A percentile compares a stretch with the other conserved stretches of the same genome.
Conservation (phyloP, 139 green algal species). For the Picochlorum sp. region DNA sequence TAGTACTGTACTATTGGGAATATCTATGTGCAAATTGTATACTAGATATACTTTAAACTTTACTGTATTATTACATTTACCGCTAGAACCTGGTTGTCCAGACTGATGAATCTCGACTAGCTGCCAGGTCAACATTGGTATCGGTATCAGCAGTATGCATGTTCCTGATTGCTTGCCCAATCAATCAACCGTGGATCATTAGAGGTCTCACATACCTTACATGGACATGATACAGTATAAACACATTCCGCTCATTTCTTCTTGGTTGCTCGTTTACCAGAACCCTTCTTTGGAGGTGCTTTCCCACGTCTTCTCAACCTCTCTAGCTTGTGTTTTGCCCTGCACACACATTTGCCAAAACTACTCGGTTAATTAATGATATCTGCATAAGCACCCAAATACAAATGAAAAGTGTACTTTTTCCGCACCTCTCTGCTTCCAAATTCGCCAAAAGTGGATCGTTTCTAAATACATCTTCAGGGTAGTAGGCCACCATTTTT, state of each 20-base stretch:
- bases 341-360: neutral
- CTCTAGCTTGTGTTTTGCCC: constrained; percentile 35
- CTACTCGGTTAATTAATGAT: no score
- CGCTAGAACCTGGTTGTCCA: no score
- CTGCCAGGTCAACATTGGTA: no score
- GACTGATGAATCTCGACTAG: no score
- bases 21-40: no score
- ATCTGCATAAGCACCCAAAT: neutral
- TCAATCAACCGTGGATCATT: neutral
- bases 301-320: constrained; percentile 35
- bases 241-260: constrained; percentile 1
- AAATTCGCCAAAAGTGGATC: constrained; percentile 46
- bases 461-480: constrained; percentile 10
- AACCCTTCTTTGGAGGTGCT: constrained; percentile 43
- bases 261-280: constrained; percentile 36
- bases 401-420: neutral
- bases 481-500: constrained; percentile 41
- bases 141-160: no score
- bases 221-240: neutral
- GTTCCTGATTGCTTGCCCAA: no score
- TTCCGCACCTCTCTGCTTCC: constrained; percentile 28
- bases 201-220: neutral
- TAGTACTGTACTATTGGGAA: no score
- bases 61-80: no score
- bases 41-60: no score